Evolutionary conservation across 148 eudicot genomes (phyloP), one percentile per base, ranked within the genome.

Genomic region (Cornus suecica): DNA sequence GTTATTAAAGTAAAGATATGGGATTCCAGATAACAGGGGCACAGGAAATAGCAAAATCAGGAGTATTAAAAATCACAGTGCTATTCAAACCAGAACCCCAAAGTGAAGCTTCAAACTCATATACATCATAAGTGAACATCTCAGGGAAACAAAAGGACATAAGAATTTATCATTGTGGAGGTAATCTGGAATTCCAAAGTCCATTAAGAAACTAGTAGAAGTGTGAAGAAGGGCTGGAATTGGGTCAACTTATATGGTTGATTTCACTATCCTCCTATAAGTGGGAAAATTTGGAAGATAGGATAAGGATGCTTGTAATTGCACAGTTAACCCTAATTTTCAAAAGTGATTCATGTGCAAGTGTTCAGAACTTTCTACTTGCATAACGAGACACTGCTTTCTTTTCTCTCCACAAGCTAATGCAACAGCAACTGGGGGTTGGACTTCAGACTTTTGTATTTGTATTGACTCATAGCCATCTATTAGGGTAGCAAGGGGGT

Each of bases 361-460:
- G n/a, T n/a, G 42, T 37, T 37, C 42, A 37, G 9, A 8, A 37
- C 42, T 37, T 37, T 37, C 42, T 37, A 37, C 42, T 37, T 37
- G 7, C 42, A 37, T 37, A 10, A 37, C 9, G 9, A 37, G 42
- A 37, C 42, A 37, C 42, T 5, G 8, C 54, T 48, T 48, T 48
- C 54, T 48, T 15, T 15, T 48, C 15, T 37, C 54, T 16, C 54
- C 2, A 14, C 54, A 48, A 81, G 76, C 80, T 58, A 85, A 75
- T 68, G 81, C 86, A 73, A 26, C 8, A 20, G 26, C 20, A 63
- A 48, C 42, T 0, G 42, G 42, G 37, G 42, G 42, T 0, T 37
- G 42, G 42, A 37, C 42, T 37, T 3, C 9, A 37, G 9, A 37
- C 42, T 37, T 37, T 37, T 37, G 42, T 37, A 37, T 37, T 37